Percentiles rank a stretch among this genome's conserved stretches.
phyloP scores from a whole-genome alignment of 164 flowering plant genomes.

The Piper longum region DNA sequence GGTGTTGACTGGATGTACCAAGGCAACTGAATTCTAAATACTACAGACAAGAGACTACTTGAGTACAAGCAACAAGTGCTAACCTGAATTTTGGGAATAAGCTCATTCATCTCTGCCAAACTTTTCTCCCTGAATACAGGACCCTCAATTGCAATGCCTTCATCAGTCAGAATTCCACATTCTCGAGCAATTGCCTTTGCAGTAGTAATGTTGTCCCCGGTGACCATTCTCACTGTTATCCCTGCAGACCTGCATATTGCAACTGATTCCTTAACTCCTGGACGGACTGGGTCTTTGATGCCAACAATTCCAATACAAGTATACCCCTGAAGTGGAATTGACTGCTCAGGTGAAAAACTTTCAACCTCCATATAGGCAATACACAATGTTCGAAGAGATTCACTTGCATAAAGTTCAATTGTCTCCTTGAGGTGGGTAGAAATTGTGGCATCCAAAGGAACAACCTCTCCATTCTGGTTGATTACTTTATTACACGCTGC shows the following conservation, averaged over 20 bases:
- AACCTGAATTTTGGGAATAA: conserved; percentile 88
- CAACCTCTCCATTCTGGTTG: conserved; percentile 40
- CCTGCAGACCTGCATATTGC: conserved; percentile 85
- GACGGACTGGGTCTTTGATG: conserved; percentile 88
- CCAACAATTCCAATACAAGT: conserved; percentile 86
- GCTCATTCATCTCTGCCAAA: conserved; percentile 47
- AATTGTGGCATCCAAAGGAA: conserved; percentile 42
- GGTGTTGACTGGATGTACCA: not conserved
- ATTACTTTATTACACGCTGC: conserved; percentile 67
- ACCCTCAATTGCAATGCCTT: conserved; percentile 42
- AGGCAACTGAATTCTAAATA: too few relatives aligned
- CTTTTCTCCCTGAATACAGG: conserved; percentile 68
- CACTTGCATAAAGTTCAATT: conserved; percentile 68
- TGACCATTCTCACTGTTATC: conserved; percentile 75
- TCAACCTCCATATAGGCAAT: conserved; percentile 62
- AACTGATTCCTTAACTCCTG: conserved; percentile 84
- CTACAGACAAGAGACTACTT: too few relatives aligned
- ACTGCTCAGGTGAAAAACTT: conserved; percentile 33
- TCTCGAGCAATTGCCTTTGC: not conserved
- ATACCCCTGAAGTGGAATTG: conserved; percentile 56
- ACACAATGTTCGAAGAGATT: conserved; percentile 86
- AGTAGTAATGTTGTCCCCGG: conserved; percentile 7
- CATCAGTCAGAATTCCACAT: not conserved
- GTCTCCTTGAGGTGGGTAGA: conserved; percentile 31
- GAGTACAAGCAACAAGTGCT: not conserved